A percentile compares a stretch with the other conserved stretches of the same genome.
phyloP scores from a whole-genome alignment of 441 rosid species.

The Kokia cookei region DNA sequence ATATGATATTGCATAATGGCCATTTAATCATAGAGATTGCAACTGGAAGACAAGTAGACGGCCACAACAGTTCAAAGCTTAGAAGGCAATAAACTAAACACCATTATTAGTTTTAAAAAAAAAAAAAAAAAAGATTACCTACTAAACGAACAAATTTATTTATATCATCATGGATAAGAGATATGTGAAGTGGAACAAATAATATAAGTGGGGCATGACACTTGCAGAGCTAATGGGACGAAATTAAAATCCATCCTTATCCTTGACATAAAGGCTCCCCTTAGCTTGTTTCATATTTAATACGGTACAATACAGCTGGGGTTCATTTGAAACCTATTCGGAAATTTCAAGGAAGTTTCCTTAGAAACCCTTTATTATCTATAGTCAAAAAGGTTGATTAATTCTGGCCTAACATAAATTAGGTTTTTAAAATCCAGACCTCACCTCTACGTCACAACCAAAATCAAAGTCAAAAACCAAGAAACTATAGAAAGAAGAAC shows the following conservation, averaged over 20 bases:
- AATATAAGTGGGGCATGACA: background rate
- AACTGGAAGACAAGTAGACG: background rate
- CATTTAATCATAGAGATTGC: background rate
- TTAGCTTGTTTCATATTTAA: background rate
- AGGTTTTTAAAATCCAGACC: background rate
- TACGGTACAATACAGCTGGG: background rate
- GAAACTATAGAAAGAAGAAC: background rate
- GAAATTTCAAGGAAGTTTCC: slow-evolving; percentile 38
- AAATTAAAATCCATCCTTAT: background rate
- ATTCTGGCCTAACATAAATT: background rate
- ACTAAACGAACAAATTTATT: background rate
- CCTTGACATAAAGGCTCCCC: background rate
- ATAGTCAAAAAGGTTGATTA: background rate
- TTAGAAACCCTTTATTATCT: background rate
- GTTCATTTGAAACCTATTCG: background rate
- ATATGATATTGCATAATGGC: background rate
- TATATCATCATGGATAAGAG: background rate
- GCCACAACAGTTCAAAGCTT: background rate
- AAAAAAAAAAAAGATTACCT: background rate
- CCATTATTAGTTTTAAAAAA: background rate
- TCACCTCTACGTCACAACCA: background rate
- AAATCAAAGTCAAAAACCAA: background rate
- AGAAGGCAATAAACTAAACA: background rate
- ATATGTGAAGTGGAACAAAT: background rate
- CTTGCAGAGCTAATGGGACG: background rate